Conservation (phyloP, 1,284 basidiomycete species). For the Papiliotrema laurentii region DNA sequence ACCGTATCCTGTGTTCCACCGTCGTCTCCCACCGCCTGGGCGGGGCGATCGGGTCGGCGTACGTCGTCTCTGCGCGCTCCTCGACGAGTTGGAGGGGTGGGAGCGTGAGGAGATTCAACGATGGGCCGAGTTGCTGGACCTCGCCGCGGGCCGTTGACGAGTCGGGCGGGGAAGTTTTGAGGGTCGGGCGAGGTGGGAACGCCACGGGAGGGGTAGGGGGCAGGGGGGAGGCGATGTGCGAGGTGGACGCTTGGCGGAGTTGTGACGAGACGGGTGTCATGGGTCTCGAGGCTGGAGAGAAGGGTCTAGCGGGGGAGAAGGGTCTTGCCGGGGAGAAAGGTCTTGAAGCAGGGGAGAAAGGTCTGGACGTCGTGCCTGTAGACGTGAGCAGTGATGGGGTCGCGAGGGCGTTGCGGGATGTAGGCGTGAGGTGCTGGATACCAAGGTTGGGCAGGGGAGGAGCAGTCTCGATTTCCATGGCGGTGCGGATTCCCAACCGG, state of each 20-base stretch:
- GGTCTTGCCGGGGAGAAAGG: slow-evolving; percentile 17
- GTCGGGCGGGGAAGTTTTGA: slow-evolving; percentile 4
- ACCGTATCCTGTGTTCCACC: slow-evolving; percentile 22
- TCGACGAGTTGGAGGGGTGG: slow-evolving; percentile 12
- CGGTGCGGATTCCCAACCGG: slow-evolving; percentile 14
- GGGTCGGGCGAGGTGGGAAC: slow-evolving; percentile 18
- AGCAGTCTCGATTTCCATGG: not conserved
- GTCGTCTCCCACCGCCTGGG: slow-evolving; percentile 25
- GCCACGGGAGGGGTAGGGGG: not conserved
- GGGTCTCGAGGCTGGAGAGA: slow-evolving; percentile 22
- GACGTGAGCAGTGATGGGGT: slow-evolving; percentile 3
- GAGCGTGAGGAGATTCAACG: slow-evolving; percentile 11
- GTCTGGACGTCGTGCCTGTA: slow-evolving; percentile 8
- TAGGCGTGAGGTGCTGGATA: slow-evolving; percentile 1
- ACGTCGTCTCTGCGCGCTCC: slow-evolving; percentile 27
- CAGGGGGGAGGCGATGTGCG: slow-evolving; percentile 3
- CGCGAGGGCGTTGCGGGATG: not conserved
- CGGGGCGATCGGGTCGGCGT: slow-evolving; percentile 17
- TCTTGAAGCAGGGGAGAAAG: slow-evolving; percentile 13
- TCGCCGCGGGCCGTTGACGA: slow-evolving; percentile 2
- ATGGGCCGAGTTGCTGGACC: slow-evolving; percentile 21
- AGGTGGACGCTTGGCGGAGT: slow-evolving; percentile 31
- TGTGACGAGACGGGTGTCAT: slow-evolving; percentile 36
- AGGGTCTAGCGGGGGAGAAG: slow-evolving; percentile 2
- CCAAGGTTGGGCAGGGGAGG: not conserved